These are phyloP conservation scores for Hippophae tibetana DNA, from an alignment of 306 rosid species.

Conservation along the genomic window DNA sequence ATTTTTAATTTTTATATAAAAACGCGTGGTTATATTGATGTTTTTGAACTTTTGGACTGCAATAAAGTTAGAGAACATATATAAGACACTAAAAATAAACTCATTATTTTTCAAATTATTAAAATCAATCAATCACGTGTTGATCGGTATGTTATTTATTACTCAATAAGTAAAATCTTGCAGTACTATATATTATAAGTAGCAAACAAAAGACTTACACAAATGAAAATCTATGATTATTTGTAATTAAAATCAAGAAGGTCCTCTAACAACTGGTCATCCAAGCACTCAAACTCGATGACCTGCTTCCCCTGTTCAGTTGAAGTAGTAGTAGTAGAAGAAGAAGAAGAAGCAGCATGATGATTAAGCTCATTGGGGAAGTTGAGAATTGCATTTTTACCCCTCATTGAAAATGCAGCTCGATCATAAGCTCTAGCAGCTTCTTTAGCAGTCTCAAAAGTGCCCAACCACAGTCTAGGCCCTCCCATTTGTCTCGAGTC, in stretches of 20 bases:
- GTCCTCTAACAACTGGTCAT: constrained; percentile 57
- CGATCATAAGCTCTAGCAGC: constrained; percentile 70
- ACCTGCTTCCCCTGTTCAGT: constrained; percentile 30
- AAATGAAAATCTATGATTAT: neutral
- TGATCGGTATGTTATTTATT: no score
- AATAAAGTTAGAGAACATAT: no score
- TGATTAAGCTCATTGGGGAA: constrained; percentile 43
- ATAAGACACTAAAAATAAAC: no score
- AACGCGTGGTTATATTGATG: no score
- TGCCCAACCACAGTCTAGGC: constrained; percentile 62
- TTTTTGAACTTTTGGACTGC: no score
- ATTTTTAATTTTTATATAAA: no score
- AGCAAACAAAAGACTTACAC: no score
- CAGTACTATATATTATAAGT: no score
- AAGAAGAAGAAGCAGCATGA: neutral
- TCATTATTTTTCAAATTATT: no score
- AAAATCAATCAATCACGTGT: no score
- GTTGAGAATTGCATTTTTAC: constrained; percentile 52
- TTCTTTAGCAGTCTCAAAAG: constrained; percentile 47
- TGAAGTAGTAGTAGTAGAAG: constrained; percentile 5
- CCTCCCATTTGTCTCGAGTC: constrained; percentile 28
- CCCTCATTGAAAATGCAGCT: constrained; percentile 65
- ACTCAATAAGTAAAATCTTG: no score
- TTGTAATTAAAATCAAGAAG: constrained; percentile 38
- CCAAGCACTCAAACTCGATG: constrained; percentile 50